Evolutionary conservation across 2,329 filamentous ascomycete genomes (phyloP).

Genomic region (Venturia oleaginea): DNA sequence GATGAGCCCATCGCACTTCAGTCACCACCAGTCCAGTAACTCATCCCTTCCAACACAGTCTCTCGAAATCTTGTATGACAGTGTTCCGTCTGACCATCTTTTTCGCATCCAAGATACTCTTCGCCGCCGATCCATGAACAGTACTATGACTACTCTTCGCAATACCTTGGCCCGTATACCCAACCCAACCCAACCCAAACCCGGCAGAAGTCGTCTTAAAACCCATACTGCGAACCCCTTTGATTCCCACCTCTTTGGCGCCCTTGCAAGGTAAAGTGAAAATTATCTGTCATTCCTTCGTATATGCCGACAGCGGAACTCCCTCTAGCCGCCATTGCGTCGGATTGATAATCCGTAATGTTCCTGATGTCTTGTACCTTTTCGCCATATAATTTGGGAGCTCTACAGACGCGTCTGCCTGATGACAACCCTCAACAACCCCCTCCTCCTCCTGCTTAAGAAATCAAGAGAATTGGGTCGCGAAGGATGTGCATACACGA

Average conservation of each 20-base stretch:
- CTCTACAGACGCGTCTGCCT: slow-evolving; percentile 16
- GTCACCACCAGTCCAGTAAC: too few relatives aligned
- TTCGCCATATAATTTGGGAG: slow-evolving; percentile 31
- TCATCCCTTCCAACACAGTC: too few relatives aligned
- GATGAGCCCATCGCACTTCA: too few relatives aligned
- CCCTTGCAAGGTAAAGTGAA: slow-evolving; percentile 50
- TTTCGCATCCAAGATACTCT: too few relatives aligned
- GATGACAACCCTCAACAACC: too few relatives aligned
- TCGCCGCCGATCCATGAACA: too few relatives aligned
- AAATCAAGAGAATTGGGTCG: too few relatives aligned
- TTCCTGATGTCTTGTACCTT: slow-evolving; percentile 24
- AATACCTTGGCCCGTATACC: not conserved
- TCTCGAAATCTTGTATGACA: too few relatives aligned
- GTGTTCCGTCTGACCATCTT: too few relatives aligned
- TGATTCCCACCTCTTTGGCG: slow-evolving; percentile 31
- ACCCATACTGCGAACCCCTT: slow-evolving; percentile 21
- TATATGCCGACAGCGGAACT: slow-evolving; percentile 26
- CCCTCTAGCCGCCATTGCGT: slow-evolving; percentile 24
- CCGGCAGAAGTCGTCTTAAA: not conserved
- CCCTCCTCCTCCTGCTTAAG: too few relatives aligned
- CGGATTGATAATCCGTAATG: slow-evolving; percentile 27
- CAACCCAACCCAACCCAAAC: not conserved
- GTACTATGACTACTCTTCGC: not conserved
- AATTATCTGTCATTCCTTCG: slow-evolving; percentile 38
- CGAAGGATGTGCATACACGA: too few relatives aligned